These are phyloP conservation scores for Suaeda aralocaspica DNA, from an alignment of 148 eudicot species.

Conservation along the genomic window DNA sequence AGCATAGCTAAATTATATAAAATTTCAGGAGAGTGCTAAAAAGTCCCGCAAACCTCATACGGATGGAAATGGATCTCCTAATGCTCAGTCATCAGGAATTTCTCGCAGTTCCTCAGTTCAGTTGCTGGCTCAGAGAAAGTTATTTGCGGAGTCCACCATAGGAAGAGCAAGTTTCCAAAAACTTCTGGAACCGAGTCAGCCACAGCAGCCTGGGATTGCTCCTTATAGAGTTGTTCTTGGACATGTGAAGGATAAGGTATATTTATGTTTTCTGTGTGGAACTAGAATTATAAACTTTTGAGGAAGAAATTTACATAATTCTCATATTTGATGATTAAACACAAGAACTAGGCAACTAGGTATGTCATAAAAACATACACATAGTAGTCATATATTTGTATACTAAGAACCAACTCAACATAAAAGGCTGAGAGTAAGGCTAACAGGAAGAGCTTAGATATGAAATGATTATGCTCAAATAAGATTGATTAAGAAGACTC, in stretches of 20 bases:
- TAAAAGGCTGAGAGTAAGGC: too few relatives aligned
- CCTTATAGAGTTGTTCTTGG: conserved; percentile 88
- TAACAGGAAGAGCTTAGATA: too few relatives aligned
- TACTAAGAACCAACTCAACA: too few relatives aligned
- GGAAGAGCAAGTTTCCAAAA: conserved; percentile 79
- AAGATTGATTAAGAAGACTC: too few relatives aligned
- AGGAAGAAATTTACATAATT: background rate
- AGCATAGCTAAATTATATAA: background rate
- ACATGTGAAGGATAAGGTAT: conserved; percentile 77
- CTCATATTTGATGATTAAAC: background rate
- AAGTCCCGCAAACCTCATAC: conserved; percentile 18
- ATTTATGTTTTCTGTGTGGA: background rate
- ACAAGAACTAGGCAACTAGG: background rate
- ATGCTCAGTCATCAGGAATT: conserved; percentile 19
- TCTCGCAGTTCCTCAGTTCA: conserved; percentile 39
- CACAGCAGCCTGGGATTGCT: conserved; percentile 61
- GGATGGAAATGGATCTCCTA: conserved; percentile 15
- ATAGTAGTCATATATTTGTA: background rate
- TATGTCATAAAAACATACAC: background rate
- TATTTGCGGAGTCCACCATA: conserved; percentile 60
- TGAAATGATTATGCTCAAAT: too few relatives aligned
- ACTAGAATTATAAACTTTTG: background rate
- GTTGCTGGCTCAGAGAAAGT: conserved; percentile 54
- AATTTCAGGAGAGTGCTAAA: conserved; percentile 39
- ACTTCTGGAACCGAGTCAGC: conserved; percentile 81